Evolutionary conservation across 495 filamentous ascomycete species (phyloP).

Genomic region (Melanomma pulvis-pyrius): DNA sequence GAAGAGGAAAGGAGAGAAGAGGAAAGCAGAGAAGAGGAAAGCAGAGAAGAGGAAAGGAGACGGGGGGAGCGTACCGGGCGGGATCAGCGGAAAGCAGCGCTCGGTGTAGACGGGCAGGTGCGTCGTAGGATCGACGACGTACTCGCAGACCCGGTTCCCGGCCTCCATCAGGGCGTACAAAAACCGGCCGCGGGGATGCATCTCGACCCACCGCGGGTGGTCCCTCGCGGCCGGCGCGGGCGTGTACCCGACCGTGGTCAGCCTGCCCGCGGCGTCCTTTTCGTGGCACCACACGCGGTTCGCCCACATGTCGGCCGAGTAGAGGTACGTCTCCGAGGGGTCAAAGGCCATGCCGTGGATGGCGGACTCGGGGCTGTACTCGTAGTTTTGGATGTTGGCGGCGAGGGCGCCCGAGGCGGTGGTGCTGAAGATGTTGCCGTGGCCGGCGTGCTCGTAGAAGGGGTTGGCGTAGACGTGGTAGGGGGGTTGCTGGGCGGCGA

Average conservation of each 20-base stretch:
- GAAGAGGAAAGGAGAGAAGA: neutral
- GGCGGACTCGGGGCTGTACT: conserved; percentile 70
- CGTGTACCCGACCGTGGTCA: conserved; percentile 68
- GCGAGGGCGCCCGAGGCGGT: conserved; percentile 62
- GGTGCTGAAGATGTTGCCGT: conserved; percentile 76
- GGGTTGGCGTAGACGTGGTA: conserved; percentile 83
- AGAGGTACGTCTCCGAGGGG: conserved; percentile 78
- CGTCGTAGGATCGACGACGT: conserved; percentile 74
- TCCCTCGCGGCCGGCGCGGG: conserved; percentile 71
- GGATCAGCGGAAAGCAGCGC: conserved; percentile 74
- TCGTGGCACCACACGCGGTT: conserved; percentile 87
- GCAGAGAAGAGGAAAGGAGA: neutral
- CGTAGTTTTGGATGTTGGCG: conserved; percentile 76
- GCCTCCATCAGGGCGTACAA: conserved; percentile 85
- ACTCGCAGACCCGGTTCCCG: conserved; percentile 76
- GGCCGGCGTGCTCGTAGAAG: conserved; percentile 82
- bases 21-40: neutral
- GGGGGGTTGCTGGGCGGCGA: conserved; percentile 73
- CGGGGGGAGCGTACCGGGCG: conserved; percentile 55
- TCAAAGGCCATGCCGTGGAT: conserved; percentile 92
- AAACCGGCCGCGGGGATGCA: conserved; percentile 74
- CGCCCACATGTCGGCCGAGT: conserved; percentile 79
- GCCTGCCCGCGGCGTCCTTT: conserved; percentile 66
- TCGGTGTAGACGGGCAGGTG: conserved; percentile 82
- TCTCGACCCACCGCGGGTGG: conserved; percentile 83